Percentiles rank a stretch among this genome's conserved stretches.
Evolutionary conservation across 805 yeast species (phyloP).

Genomic region (Clavispora asparagi): DNA sequence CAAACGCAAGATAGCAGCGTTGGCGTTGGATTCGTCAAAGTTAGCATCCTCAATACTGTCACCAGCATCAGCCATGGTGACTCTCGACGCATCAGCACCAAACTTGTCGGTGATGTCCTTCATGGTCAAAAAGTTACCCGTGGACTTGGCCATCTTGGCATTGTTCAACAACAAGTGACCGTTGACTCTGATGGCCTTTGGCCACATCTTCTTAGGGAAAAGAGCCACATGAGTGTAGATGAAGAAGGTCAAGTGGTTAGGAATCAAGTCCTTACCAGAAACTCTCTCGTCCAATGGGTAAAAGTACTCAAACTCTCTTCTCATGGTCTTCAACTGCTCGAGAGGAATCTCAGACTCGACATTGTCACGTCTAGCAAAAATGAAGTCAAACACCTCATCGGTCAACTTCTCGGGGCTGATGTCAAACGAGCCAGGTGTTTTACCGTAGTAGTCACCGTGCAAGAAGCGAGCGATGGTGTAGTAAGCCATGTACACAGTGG

Average conservation of each 20-base stretch:
- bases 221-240: slow-evolving; percentile 89
- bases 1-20: slow-evolving; percentile 93
- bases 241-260: slow-evolving; percentile 95
- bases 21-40: slow-evolving; percentile 93
- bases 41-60: slow-evolving; percentile 97
- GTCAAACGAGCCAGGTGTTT: slow-evolving; percentile 62
- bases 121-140: slow-evolving; percentile 94
- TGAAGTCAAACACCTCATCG: slow-evolving; percentile 87
- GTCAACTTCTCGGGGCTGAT: slow-evolving; percentile 83
- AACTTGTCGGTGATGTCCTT: slow-evolving; percentile 78
- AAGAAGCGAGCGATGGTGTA: slow-evolving; percentile 85
- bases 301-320: slow-evolving; percentile 95
- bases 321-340: slow-evolving; percentile 62
- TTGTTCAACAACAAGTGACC: slow-evolving; percentile 95
- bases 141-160: slow-evolving; percentile 96
- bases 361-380: slow-evolving; percentile 68
- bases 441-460: slow-evolving; percentile 84
- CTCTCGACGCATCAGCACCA: slow-evolving; percentile 97
- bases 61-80: slow-evolving; percentile 98
- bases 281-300: slow-evolving; percentile 90
- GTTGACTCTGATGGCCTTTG: slow-evolving; percentile 86
- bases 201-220: slow-evolving; percentile 91
- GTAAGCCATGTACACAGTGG: slow-evolving; percentile 92
- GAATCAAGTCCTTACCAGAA: slow-evolving; percentile 95
- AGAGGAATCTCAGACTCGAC: slow-evolving; percentile 55